These are phyloP conservation scores for Penicillium paradoxum DNA, from an alignment of 495 filamentous ascomycete genomes.

Conservation along the genomic window DNA sequence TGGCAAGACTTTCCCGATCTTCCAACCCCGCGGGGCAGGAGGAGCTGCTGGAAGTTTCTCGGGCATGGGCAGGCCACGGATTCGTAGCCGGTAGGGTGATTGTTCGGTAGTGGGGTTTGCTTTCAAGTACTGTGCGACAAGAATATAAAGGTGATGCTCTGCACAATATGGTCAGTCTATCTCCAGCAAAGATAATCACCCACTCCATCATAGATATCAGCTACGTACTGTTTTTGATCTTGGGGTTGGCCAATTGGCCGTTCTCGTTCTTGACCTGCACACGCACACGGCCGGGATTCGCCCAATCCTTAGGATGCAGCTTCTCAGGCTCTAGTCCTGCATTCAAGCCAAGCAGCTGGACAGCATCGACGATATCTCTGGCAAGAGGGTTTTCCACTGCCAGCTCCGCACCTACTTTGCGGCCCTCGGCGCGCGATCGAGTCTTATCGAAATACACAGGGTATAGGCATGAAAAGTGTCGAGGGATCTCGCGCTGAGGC, in stretches of 20 bases:
- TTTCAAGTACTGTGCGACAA: conserved; percentile 68
- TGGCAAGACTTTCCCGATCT: conserved; percentile 76
- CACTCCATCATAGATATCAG: not conserved
- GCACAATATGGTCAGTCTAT: not conserved
- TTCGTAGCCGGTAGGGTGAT: conserved; percentile 58
- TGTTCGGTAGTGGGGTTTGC: conserved; percentile 71
- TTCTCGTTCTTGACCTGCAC: conserved; percentile 62
- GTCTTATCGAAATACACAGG: conserved; percentile 86
- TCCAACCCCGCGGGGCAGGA: conserved; percentile 85
- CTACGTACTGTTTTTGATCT: conserved; percentile 71
- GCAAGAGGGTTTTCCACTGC: conserved; percentile 86
- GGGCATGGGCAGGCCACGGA: conserved; percentile 62
- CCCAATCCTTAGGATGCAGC: conserved; percentile 94
- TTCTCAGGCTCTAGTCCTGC: conserved; percentile 87
- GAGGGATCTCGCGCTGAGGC: conserved; percentile 54
- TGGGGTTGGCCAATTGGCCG: conserved; percentile 41
- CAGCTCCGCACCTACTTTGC: conserved; percentile 63
- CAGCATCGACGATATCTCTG: conserved; percentile 81
- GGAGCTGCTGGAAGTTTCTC: conserved; percentile 63
- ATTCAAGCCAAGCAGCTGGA: conserved; percentile 63
- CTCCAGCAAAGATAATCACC: not conserved
- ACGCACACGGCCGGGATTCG: conserved; percentile 86
- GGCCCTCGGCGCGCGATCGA: conserved; percentile 69
- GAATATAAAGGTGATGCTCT: conserved; percentile 81
- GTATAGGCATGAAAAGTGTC: conserved; percentile 82